Evolutionary conservation across 495 filamentous ascomycete species (phyloP).

Genomic region (Neurospora sp.): DNA sequence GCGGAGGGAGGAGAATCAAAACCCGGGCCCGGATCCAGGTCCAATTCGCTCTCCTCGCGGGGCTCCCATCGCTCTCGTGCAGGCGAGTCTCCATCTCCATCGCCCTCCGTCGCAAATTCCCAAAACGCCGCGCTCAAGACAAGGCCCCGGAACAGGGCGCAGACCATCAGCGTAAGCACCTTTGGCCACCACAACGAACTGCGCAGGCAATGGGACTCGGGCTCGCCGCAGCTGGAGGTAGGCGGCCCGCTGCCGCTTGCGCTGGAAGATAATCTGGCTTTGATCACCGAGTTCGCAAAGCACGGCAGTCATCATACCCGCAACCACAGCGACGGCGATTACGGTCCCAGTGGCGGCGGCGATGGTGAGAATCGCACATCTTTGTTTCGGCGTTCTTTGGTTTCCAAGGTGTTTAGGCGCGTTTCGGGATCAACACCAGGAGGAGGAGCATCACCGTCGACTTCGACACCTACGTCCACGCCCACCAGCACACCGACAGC

Average conservation of each 20-base stretch:
- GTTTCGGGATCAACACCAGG: neutral
- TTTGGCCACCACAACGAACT: neutral
- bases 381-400: conserved; percentile 5
- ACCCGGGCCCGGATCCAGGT: neutral
- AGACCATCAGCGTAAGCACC: neutral
- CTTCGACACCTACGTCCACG: neutral
- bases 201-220: neutral
- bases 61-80: neutral
- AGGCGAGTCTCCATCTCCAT: neutral
- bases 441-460: neutral
- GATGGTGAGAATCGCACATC: neutral
- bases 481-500: neutral
- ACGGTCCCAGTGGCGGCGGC: neutral
- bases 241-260: neutral
- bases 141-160: neutral
- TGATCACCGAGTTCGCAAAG: neutral
- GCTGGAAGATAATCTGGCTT: neutral
- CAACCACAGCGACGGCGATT: neutral
- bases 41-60: neutral
- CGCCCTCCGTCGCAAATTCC: neutral
- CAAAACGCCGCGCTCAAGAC: neutral
- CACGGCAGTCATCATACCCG: neutral
- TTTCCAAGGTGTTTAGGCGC: conserved; percentile 6
- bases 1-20: neutral
- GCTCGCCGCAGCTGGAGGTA: neutral